phyloP scores from a whole-genome alignment of 2,329 filamentous ascomycete genomes.

The Podosphaera fusca region DNA sequence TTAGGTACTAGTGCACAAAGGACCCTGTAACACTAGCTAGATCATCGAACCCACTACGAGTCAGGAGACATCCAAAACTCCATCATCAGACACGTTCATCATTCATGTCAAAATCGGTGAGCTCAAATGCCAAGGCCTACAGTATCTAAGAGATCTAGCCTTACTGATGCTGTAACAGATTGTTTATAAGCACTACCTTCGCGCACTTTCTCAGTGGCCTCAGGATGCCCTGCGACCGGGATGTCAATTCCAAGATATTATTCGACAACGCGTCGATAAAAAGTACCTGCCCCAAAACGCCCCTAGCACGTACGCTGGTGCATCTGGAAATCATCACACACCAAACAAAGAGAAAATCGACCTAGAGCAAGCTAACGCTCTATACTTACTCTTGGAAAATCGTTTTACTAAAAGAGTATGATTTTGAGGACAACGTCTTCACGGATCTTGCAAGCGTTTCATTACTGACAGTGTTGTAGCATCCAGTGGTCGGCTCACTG shows the following conservation, averaged over 20 bases:
- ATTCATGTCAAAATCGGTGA: not conserved
- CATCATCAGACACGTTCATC: too few species aligned
- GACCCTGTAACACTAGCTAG: too few species aligned
- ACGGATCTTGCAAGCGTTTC: not conserved
- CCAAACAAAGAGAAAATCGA: slow-evolving; percentile 23
- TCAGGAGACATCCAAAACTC: too few species aligned
- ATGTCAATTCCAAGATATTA: slow-evolving; percentile 34
- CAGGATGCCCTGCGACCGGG: slow-evolving; percentile 38
- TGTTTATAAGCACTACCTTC: slow-evolving; percentile 24
- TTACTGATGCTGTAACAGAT: slow-evolving; percentile 15
- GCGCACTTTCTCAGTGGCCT: slow-evolving; percentile 35
- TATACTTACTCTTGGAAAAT: slow-evolving; percentile 35
- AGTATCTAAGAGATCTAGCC: not conserved
- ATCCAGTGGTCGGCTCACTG: slow-evolving; percentile 25
- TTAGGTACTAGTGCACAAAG: too few species aligned
- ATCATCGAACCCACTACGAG: too few species aligned
- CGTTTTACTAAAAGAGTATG: slow-evolving; percentile 31
- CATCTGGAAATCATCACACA: slow-evolving; percentile 1
- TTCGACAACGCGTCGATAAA: slow-evolving; percentile 23
- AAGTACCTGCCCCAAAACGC: slow-evolving; percentile 8
- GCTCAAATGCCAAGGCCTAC: not conserved
- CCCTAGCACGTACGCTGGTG: slow-evolving; percentile 4
- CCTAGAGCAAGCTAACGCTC: slow-evolving; percentile 32
- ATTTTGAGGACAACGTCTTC: not conserved
- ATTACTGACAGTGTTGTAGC: slow-evolving; percentile 14